Evolutionary conservation across 345 rosid species (phyloP).

Genomic region (Murraya paniculata): DNA sequence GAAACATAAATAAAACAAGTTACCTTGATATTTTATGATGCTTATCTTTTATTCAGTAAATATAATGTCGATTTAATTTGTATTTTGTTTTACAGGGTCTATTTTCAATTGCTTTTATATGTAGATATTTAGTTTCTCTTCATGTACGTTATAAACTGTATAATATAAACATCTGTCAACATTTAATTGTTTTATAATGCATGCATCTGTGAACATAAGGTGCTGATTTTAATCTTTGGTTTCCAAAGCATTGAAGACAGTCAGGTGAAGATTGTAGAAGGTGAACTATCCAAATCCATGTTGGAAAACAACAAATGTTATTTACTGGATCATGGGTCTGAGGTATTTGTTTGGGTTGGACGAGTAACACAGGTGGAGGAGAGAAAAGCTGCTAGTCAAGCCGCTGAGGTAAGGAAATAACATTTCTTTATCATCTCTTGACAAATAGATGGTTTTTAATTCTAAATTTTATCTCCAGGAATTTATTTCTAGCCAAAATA

Average conservation of each 20-base stretch:
- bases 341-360: constrained; percentile 96
- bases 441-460: constrained; percentile 24
- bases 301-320: constrained; percentile 86
- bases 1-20: constrained; percentile 1
- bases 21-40: constrained; percentile 3
- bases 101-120: constrained; percentile 1
- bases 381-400: constrained; percentile 83
- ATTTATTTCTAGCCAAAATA: constrained; percentile 66
- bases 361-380: constrained; percentile 96
- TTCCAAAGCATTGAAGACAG: constrained; percentile 63
- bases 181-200: not conserved
- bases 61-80: not conserved
- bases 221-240: constrained; percentile 18
- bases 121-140: not conserved
- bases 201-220: constrained; percentile 3
- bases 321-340: constrained; percentile 80
- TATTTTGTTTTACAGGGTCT: not conserved
- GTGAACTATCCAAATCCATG: constrained; percentile 71
- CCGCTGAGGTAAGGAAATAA: constrained; percentile 66
- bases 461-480: constrained; percentile 49
- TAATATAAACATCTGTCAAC: not conserved
- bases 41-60: not conserved
- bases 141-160: not conserved
- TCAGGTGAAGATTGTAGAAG: constrained; percentile 57
- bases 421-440: constrained; percentile 7